Conservation (phyloP, 2,329 filamentous ascomycete species). For the Trichoderma atrobrunneum region DNA sequence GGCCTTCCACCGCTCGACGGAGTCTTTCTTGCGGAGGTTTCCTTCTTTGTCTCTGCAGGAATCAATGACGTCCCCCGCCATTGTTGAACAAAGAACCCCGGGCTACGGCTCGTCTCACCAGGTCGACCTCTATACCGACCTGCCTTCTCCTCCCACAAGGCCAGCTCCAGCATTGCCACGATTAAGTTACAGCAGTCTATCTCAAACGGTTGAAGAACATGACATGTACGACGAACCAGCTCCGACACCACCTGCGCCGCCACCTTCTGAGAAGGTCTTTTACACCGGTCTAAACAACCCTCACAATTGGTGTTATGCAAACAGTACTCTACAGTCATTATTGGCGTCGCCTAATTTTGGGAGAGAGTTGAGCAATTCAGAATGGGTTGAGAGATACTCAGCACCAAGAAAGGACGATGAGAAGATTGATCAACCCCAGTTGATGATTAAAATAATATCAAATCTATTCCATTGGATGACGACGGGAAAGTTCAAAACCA, state of each 20-base stretch:
- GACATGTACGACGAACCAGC: conserved; percentile 39
- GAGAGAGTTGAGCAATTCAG: conserved; percentile 57
- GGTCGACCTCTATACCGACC: conserved; percentile 45
- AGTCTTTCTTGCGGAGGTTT: conserved; percentile 81
- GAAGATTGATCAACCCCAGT: conserved; percentile 51
- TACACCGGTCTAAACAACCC: conserved; percentile 74
- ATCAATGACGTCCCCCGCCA: conserved; percentile 52
- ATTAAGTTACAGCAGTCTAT: conserved; percentile 77
- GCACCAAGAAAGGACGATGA: conserved; percentile 63
- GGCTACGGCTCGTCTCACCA: conserved; percentile 33
- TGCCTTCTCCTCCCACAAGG: conserved; percentile 59
- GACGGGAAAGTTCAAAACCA: conserved; percentile 46
- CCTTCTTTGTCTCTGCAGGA: conserved; percentile 64
- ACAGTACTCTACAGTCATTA: conserved; percentile 81
- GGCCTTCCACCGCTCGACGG: conserved; percentile 65
- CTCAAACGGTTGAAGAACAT: conserved; percentile 37
- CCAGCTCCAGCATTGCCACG: conserved; percentile 66
- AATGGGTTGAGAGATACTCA: conserved; percentile 64
- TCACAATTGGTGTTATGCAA: conserved; percentile 85
- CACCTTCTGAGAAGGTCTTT: conserved; percentile 36
- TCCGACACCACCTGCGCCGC: conserved; percentile 34
- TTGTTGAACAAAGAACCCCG: conserved; percentile 26
- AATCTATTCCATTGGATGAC: conserved; percentile 59
- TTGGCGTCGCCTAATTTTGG: conserved; percentile 70
- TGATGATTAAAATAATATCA: conserved; percentile 59